Evolutionary conservation across 805 yeast species (phyloP), one percentile per base, ranked within the genome.

Genomic region (Naumovozyma baii): DNA sequence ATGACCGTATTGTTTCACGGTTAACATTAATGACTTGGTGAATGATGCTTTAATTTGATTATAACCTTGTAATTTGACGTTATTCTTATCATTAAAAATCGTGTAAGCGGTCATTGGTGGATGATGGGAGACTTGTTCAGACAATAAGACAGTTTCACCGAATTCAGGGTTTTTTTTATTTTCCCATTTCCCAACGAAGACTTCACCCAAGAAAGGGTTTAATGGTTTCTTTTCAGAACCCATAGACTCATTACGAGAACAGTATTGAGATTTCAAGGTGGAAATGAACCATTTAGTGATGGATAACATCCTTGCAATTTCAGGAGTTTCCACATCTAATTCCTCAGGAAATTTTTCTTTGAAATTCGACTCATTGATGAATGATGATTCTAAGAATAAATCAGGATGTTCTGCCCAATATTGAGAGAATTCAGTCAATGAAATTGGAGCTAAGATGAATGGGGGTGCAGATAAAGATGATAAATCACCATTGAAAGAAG

Each of bases 391-490:
- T 41, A 86, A 64, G 42, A 92, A 74, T 46, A 87, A 70, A 47
- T 84, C 90, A 14, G 90, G 87, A 56, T 85, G 92, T 60, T 88
- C 96, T 34, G 88, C 84, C 96, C 97, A 90, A 66, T 85, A 92
- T 62, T 85, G 90, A 12, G 96, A 84, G 64, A 84, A 90, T 66
- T 90, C 98, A 26, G 78, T 78, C 52, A 85, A 71, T 2, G 96
- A 88, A 9, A 84, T 80, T 18, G 96, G 87, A 4, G 96, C 84
- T 48, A 92, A 70, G 48, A 92, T 92, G 66, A 92, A 92, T 3
- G 98, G 96, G 14, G 98, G 98, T 4, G 98, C 98, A 2, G 98
- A 88, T 56, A 92, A 69, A 2, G 95, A 80, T 14, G 96, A 85
- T 46, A 92, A 68, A 59, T 92, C 98, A 31, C 96, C 96, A 52